Evolutionary conservation across 495 filamentous ascomycete species (phyloP).

Genomic region (Xylaria acuta): DNA sequence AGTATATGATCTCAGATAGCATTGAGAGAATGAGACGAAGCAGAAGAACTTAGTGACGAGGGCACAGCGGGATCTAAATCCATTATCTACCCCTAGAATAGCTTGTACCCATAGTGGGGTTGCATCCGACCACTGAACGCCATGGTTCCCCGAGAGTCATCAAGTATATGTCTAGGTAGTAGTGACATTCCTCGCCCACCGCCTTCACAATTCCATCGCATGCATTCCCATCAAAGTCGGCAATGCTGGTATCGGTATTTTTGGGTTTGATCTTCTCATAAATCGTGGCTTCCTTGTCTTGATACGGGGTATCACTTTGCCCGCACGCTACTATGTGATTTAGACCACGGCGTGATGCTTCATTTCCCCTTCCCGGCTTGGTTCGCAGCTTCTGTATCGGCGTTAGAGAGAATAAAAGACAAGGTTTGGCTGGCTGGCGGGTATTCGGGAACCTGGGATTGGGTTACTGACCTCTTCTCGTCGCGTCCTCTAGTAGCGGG

Average conservation of each 20-base stretch:
- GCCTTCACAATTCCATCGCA: background rate
- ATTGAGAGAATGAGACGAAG: background rate
- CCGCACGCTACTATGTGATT: background rate
- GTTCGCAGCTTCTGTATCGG: constrained; percentile 47
- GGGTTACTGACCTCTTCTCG: constrained; percentile 79
- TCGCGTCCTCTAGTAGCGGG: constrained; percentile 92
- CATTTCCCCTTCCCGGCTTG: constrained; percentile 53
- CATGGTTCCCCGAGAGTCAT: background rate
- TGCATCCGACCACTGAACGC: background rate
- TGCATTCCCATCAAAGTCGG: background rate
- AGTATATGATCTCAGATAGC: background rate
- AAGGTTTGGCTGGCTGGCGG: too few relatives aligned
- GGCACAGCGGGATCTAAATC: background rate
- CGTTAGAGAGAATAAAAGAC: constrained; percentile 3
- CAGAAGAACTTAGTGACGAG: background rate
- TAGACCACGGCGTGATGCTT: constrained; percentile 19
- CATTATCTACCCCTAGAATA: background rate
- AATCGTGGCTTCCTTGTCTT: background rate
- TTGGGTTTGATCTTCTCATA: background rate
- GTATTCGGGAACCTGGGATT: background rate
- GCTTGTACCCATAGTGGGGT: background rate
- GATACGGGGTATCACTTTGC: background rate
- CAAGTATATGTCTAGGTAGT: background rate
- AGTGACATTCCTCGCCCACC: background rate
- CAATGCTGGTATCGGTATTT: background rate